Conservation (phyloP, 1,139 yeast species). For the Pneumocystis sp. region DNA sequence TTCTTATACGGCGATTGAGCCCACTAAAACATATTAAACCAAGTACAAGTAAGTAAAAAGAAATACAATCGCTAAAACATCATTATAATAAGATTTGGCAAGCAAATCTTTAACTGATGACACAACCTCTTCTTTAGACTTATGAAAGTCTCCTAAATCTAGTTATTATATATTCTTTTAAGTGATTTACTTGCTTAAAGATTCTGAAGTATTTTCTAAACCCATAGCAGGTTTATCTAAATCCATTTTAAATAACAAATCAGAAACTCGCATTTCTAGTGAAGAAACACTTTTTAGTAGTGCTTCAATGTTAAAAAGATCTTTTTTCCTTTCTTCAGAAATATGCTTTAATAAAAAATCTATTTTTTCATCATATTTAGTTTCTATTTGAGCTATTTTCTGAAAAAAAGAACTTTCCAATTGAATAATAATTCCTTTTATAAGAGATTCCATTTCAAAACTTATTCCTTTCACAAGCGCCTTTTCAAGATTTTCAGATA, state of each 20-base stretch:
- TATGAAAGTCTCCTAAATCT: neutral
- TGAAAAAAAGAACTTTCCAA: neutral
- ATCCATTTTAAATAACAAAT: neutral
- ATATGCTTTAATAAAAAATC: neutral
- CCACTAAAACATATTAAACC: neutral
- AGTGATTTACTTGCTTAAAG: neutral
- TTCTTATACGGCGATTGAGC: neutral
- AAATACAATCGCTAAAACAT: neutral
- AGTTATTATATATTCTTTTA: neutral
- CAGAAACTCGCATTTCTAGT: neutral
- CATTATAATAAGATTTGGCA: neutral
- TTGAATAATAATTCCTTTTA: neutral
- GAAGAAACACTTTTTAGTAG: neutral
- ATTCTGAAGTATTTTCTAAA: neutral
- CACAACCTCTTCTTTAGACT: neutral
- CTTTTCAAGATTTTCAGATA: neutral
- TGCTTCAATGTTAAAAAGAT: neutral
- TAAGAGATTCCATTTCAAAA: neutral
- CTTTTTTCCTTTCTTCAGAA: neutral
- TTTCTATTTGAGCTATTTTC: neutral
- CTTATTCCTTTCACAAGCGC: neutral
- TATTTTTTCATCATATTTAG: neutral
- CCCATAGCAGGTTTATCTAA: neutral
- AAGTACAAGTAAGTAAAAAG: neutral
- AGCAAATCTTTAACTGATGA: neutral